These are phyloP conservation scores for Alternaria novae-zelandiae DNA, from an alignment of 2,329 filamentous ascomycete species.

Conservation along the genomic window DNA sequence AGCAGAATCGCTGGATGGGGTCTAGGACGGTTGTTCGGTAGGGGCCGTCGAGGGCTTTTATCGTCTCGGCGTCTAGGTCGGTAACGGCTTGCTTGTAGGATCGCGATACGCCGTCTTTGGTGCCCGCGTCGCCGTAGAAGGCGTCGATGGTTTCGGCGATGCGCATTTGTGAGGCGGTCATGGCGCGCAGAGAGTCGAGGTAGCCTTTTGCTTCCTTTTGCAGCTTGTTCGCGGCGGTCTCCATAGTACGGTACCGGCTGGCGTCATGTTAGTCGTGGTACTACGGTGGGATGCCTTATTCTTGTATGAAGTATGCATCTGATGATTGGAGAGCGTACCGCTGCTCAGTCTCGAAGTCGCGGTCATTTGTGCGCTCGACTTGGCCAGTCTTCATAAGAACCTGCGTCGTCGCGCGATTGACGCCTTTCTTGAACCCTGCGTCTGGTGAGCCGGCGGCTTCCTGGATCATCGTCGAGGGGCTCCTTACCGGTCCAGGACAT, in stretches of 20 bases:
- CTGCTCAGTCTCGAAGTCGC: slow-evolving; percentile 98
- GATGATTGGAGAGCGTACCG: slow-evolving; percentile 59
- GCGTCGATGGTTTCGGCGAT: slow-evolving; percentile 99
- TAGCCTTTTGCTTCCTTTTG: slow-evolving; percentile 99
- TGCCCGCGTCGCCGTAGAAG: slow-evolving; percentile 96
- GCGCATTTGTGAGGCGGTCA: slow-evolving; percentile 99
- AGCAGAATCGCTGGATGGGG: slow-evolving; percentile 93
- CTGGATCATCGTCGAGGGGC: slow-evolving; percentile 12
- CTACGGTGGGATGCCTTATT: not conserved
- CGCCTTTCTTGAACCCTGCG: slow-evolving; percentile 89
- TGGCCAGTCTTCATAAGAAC: slow-evolving; percentile 99
- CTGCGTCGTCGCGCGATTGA: slow-evolving; percentile 98
- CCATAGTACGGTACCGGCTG: slow-evolving; percentile 96
- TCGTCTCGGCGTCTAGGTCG: slow-evolving; percentile 95
- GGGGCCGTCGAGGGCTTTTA: slow-evolving; percentile 95
- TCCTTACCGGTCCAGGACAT: slow-evolving; percentile 65
- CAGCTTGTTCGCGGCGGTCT: slow-evolving; percentile 86
- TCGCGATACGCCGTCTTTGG: slow-evolving; percentile 90
- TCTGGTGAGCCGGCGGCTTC: slow-evolving; percentile 26
- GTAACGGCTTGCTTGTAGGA: slow-evolving; percentile 99
- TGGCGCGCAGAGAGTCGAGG: slow-evolving; percentile 92
- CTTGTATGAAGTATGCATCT: not conserved
- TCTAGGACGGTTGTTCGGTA: slow-evolving; percentile 95
- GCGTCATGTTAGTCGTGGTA: slow-evolving; percentile 3
- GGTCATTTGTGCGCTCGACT: slow-evolving; percentile 97